phyloP scores from a whole-genome alignment of 2,329 filamentous ascomycete species.

The Beauveria caledonica region DNA sequence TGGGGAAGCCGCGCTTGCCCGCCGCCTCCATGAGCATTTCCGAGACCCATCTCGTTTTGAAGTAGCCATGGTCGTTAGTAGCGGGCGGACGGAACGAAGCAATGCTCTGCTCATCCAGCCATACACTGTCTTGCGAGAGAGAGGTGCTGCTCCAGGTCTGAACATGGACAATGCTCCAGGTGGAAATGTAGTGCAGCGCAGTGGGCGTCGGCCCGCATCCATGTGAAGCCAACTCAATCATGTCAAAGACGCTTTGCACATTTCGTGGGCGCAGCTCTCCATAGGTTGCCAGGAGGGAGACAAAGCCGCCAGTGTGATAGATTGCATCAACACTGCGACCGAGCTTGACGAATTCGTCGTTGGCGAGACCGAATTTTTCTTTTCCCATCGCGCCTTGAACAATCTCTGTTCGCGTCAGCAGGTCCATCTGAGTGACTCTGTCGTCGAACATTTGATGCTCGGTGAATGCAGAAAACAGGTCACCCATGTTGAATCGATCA shows the following conservation, averaged over 20 bases:
- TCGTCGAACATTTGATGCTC: conserved; percentile 17
- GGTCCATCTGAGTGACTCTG: conserved; percentile 10
- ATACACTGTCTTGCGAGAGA: conserved; percentile 14
- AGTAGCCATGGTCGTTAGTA: conserved; percentile 20
- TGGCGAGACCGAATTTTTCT: conserved; percentile 18
- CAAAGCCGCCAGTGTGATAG: conserved; percentile 21
- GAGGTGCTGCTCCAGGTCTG: conserved; percentile 18
- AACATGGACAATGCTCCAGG: conserved; percentile 21
- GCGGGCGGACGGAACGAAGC: conserved; percentile 18
- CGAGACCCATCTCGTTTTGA: conserved; percentile 21
- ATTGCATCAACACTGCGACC: conserved; percentile 17
- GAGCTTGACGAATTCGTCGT: conserved; percentile 17
- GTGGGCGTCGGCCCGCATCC: neutral
- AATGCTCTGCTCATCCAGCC: conserved; percentile 15
- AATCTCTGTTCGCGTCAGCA: conserved; percentile 13
- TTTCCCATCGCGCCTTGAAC: conserved; percentile 16
- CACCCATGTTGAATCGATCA: neutral
- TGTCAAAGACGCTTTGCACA: conserved; percentile 17
- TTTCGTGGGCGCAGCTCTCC: conserved; percentile 17
- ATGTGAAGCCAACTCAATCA: conserved; percentile 19
- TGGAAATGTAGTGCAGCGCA: conserved; percentile 19
- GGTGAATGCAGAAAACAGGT: conserved; percentile 14
- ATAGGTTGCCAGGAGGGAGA: conserved; percentile 21
- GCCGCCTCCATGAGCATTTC: conserved; percentile 19
- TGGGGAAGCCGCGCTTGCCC: conserved; percentile 18